Conservation (phyloP, 257 asterid species). For the Cordia subcordata region DNA sequence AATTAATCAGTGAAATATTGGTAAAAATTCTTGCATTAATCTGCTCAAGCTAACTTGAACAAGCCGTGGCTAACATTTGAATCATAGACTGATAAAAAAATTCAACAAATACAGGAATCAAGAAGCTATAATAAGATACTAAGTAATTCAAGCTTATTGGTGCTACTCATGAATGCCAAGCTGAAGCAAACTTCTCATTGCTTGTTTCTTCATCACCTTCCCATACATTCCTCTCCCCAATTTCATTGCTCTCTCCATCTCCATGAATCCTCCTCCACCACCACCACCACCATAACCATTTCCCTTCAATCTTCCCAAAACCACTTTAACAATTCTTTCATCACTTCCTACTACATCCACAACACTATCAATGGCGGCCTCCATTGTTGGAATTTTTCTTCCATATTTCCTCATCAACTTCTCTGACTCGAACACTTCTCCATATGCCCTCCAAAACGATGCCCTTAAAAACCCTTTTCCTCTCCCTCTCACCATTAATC, state of each 20-base stretch:
- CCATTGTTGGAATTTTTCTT: slow-evolving; percentile 51
- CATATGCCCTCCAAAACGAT: slow-evolving; percentile 76
- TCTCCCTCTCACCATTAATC: slow-evolving; percentile 61
- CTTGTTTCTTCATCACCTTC: slow-evolving; percentile 74
- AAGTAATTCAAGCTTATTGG: too few species aligned
- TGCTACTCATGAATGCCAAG: slow-evolving; percentile 24
- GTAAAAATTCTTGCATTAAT: too few species aligned
- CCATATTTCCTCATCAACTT: slow-evolving; percentile 69
- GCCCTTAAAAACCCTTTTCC: slow-evolving; percentile 77
- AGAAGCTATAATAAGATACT: too few species aligned
- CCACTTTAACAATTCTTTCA: slow-evolving; percentile 52
- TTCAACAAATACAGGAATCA: too few species aligned
- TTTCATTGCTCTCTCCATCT: slow-evolving; percentile 64
- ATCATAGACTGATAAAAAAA: too few species aligned
- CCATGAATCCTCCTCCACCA: slow-evolving; percentile 50
- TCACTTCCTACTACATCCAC: slow-evolving; percentile 72
- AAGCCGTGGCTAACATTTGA: too few species aligned
- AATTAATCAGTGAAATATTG: too few species aligned
- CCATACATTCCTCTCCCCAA: slow-evolving; percentile 86
- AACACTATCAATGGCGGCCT: slow-evolving; percentile 55
- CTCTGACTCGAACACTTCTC: slow-evolving; percentile 46
- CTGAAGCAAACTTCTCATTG: slow-evolving; percentile 51
- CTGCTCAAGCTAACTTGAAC: too few species aligned
- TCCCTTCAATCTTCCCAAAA: slow-evolving; percentile 46
- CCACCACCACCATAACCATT: slow-evolving; percentile 17